Base-by-base conservation (phyloP, 1,284 basidiomycete species). In the Golubevia sp. region DNA sequence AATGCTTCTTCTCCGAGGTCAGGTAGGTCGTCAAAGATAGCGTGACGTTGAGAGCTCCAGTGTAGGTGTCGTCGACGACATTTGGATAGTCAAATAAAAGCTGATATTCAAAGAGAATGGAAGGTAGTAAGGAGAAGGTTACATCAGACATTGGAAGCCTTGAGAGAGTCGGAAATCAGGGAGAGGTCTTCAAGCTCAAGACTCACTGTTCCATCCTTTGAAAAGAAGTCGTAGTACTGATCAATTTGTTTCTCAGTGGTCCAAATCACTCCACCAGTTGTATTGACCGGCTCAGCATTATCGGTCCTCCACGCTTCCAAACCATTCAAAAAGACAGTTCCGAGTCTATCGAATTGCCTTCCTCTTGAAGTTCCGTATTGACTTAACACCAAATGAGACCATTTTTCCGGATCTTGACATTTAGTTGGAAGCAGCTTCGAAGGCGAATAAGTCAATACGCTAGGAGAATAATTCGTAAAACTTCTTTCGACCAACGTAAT, bases 61-160 rank as follows among this genome's bases (percentile, higher is more conserved):
- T 74, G 50, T 77, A 75, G 3, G 67, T 68, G 6, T 25, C 25
- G 44, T 77, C 69, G 11, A 77, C 75, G 13, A 75, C 66, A 53
- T 75, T 77, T 3, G 75, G 75, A 34, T 69, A 61, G 49, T 75
- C 73, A 21, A 77, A 73, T 21, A 74, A 55, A 7, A 73, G 48
- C 38, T 62, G 62, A 27, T 52, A 27, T 6, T 23, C 6, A 52
- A 52, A 13, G 25, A 52, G 21, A 52, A 52, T 7, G 50, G 50
- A 52, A 27, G 13, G 50, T 6, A 52, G 5, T 11, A 27, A 23
- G 50, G 21, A 52, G 13, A 52, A 23, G 50, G 50, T 25, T n/a
- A 25, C 24, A 15, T 53, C 24, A 15, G 13, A 15, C 13, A 30
- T 25, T 30, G 24, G n/a, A n/a, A 15, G 51, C 27, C 18, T 53